Base-by-base conservation (phyloP, 2,329 filamentous ascomycete species). In the Tetracladium maxilliforme region DNA sequence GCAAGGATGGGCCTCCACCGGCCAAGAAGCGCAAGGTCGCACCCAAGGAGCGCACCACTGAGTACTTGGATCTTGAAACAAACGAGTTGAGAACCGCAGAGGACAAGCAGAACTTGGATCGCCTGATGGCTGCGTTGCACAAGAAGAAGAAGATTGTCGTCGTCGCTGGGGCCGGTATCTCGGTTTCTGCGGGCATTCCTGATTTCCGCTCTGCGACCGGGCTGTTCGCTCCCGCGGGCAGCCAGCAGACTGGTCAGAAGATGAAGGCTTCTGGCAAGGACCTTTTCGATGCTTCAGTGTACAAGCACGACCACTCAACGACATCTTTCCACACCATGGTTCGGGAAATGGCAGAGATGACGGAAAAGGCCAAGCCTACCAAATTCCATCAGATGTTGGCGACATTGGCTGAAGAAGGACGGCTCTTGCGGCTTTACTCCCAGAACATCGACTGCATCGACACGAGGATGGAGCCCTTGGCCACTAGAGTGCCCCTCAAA, bases 401-500 rank as follows among this genome's bases (percentile, higher is more conserved):
- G 23, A 87, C 84, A 4, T 62, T 98, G 13, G 82, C 87, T 4
- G 68, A 80, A 30, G 84, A 95, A 51, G 81, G 78, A 21, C 80
- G 90, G 12, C 56, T 98, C 14, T 60, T 94, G 44, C 80, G 90
- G 21, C 64, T 98, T 6, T 98, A 98, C 49, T 87, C 82, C 4
- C 90, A 98, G 45, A 98, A 98, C 39, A 87, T 98, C 17, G 90
- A 98, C 52, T 83, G 86, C 30, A 79, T 98, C 36, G 90, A 98
- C 41, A 90, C 82, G 1, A 69, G 72, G 6, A 65, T 98, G 49
- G 58, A 71, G 23, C 86, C 87, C 4, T 58, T 98, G 7, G 64
- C 67, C 14, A 95, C 90, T 1, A 64, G 67, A 25, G 73, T 93
- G 2, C 90, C 90, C 2, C 61, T 98, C 9, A 76, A 75, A 32